phyloP scores from a whole-genome alignment of 2,329 filamentous ascomycete genomes.

The Thelonectria rubi region DNA sequence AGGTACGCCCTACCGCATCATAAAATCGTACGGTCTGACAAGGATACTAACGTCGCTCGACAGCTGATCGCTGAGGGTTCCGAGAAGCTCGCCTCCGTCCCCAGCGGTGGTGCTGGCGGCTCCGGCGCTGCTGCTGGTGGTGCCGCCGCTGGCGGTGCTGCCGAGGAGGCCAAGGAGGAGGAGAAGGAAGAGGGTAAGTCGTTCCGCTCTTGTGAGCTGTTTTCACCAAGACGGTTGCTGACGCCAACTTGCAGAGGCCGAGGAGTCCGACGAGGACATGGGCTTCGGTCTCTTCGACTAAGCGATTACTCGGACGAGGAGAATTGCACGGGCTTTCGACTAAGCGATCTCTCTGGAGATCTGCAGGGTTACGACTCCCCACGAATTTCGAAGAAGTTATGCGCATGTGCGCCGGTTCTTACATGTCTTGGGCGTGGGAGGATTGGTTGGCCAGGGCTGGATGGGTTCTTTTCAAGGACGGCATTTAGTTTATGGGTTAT shows the following conservation, averaged over 20 bases:
- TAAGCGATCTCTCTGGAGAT: conserved; percentile 57
- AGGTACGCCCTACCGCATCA: conserved; percentile 68
- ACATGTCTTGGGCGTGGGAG: conserved; percentile 45
- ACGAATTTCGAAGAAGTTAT: conserved; percentile 48
- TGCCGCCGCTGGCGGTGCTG: conserved; percentile 73
- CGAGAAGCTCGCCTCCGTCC: conserved; percentile 95
- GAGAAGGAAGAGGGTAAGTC: conserved; percentile 63
- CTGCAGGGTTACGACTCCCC: conserved; percentile 45
- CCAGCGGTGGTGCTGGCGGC: conserved; percentile 86
- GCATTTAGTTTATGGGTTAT: conserved; percentile 43
- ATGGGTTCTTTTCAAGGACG: conserved; percentile 42
- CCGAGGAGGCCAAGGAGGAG: conserved; percentile 83
- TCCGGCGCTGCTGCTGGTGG: conserved; percentile 73
- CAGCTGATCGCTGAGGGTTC: conserved; percentile 92
- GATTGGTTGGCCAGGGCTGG: conserved; percentile 46
- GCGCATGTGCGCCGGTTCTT: conserved; percentile 45
- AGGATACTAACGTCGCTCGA: conserved; percentile 33
- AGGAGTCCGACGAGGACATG: conserved; percentile 78
- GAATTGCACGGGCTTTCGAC: conserved; percentile 59
- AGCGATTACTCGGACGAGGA: conserved; percentile 47
- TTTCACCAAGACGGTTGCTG: not conserved
- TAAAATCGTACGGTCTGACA: not conserved
- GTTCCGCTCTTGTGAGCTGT: not conserved
- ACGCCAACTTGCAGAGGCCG: conserved; percentile 41
- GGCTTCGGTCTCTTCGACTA: conserved; percentile 81